Percentiles rank a stretch among this genome's conserved stretches.
These are phyloP conservation scores for Termitomyces sp. DNA, from an alignment of 768 basidiomycete genomes.

Conservation along the genomic window DNA sequence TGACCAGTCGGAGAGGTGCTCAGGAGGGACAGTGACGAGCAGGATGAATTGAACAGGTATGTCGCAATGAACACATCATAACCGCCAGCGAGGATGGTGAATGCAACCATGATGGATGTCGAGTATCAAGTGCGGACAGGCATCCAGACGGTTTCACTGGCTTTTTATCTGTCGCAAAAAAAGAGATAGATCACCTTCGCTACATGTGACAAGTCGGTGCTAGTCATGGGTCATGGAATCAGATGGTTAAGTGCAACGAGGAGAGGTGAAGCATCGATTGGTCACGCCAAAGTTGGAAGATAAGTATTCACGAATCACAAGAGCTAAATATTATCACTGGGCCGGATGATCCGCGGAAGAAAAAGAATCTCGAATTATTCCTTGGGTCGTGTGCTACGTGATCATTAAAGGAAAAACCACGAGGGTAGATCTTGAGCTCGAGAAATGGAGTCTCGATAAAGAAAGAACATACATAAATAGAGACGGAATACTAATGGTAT, in stretches of 20 bases:
- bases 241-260: background rate
- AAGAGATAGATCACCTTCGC: background rate
- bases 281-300: background rate
- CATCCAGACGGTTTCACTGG: background rate
- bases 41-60: constrained; percentile 53
- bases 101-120: constrained; percentile 47
- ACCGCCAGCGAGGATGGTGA: constrained; percentile 65
- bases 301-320: background rate
- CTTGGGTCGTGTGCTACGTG: background rate
- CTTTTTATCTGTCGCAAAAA: background rate
- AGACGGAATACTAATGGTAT: background rate
- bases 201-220: background rate
- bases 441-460: background rate
- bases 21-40: constrained; percentile 39
- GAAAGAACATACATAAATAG: background rate
- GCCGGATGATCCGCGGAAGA: background rate
- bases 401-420: background rate
- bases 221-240: background rate
- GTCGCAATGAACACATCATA: constrained; percentile 57
- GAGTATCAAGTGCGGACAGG: background rate
- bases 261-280: background rate
- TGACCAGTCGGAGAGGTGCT: constrained; percentile 43
- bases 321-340: background rate
- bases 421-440: background rate
- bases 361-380: background rate